Evolutionary conservation across 805 yeast genomes (phyloP), one percentile per base, ranked within the genome.

Genomic region (Candida ficus): DNA sequence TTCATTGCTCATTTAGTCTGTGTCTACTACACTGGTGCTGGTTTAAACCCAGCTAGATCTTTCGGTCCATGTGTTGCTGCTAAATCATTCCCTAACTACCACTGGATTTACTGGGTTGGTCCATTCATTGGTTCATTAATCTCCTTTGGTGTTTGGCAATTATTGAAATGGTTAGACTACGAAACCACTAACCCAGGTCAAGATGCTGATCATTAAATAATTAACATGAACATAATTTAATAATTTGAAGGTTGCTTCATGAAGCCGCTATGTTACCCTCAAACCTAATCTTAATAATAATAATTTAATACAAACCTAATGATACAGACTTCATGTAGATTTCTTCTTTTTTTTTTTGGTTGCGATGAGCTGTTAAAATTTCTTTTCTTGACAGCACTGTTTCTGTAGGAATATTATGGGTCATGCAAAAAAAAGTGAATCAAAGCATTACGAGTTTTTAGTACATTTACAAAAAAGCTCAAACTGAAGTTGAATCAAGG

Each of bases 61-160:
- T 75, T 87, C 42, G 96, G 96, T 57, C 95, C 95, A 39, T 75
- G 80, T 60, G 68, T 86, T 45, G 95, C 89, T 44, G 74, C 75
- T 41, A 69, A 62, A 42, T 69, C 76, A 18, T 88, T 88, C 80
- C 95, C 95, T 27, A 61, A 56, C 56, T 87, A 87, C 68, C 88
- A 80, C 72, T 87, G 95, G 95, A 86, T 88, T 50, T 87, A 87
- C 73, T 86, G 95, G 93, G 78, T 87, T 43, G 96, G 96, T 40
- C 95, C 96, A 45, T 53, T 80, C 41, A 57, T 83, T 44, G 95
- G 95, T 49, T 66, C 90, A 10, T 45, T 72, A 41, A 59, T 86
- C 50, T 81, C 95, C 16, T 76, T 73, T 50, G 74, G 73, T 45
- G 69, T 85, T 49, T 84, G 86, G 83, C 71, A 79, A 58, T 48